A percentile compares a stretch with the other conserved stretches of the same genome.
phyloP scores from a whole-genome alignment of 2,329 filamentous ascomycete species.

The Apiospora koreana region DNA sequence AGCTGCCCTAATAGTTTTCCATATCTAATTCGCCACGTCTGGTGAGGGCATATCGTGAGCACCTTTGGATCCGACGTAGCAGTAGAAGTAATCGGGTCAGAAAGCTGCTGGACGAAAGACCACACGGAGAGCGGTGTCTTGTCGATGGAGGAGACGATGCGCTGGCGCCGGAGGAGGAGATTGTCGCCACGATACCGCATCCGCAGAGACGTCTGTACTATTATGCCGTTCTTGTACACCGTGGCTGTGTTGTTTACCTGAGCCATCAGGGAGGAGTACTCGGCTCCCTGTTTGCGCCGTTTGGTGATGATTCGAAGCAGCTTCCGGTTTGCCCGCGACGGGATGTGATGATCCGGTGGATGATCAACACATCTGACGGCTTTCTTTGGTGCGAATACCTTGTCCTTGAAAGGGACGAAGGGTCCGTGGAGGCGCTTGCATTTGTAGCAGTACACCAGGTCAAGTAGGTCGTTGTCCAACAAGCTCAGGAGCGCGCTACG shows the following conservation, averaged over 20 bases:
- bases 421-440: slow-evolving; percentile 26
- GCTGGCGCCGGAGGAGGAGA: slow-evolving; percentile 22
- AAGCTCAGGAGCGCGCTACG: slow-evolving; percentile 24
- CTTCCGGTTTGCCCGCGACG: slow-evolving; percentile 25
- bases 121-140: slow-evolving; percentile 23
- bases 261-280: slow-evolving; percentile 22
- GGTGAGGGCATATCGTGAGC: slow-evolving; percentile 23
- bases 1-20: slow-evolving; percentile 14
- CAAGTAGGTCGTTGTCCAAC: slow-evolving; percentile 24
- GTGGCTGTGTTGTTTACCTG: slow-evolving; percentile 28
- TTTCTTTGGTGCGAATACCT: slow-evolving; percentile 21
- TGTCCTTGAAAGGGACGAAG: slow-evolving; percentile 23
- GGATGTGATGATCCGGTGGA: slow-evolving; percentile 26
- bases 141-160: slow-evolving; percentile 24
- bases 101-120: slow-evolving; percentile 21
- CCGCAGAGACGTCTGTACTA: slow-evolving; percentile 22
- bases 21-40: slow-evolving; percentile 19
- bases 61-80: slow-evolving; percentile 13
- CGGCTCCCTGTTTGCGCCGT: slow-evolving; percentile 20
- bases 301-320: slow-evolving; percentile 26
- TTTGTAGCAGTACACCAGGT: slow-evolving; percentile 28
- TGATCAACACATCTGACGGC: slow-evolving; percentile 22
- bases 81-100: slow-evolving; percentile 13
- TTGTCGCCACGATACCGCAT: slow-evolving; percentile 23
- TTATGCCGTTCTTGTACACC: slow-evolving; percentile 20